A percentile compares a stretch with the other conserved stretches of the same genome.
phyloP scores from a whole-genome alignment of 495 filamentous ascomycete genomes.

The Penicillium fimorum region DNA sequence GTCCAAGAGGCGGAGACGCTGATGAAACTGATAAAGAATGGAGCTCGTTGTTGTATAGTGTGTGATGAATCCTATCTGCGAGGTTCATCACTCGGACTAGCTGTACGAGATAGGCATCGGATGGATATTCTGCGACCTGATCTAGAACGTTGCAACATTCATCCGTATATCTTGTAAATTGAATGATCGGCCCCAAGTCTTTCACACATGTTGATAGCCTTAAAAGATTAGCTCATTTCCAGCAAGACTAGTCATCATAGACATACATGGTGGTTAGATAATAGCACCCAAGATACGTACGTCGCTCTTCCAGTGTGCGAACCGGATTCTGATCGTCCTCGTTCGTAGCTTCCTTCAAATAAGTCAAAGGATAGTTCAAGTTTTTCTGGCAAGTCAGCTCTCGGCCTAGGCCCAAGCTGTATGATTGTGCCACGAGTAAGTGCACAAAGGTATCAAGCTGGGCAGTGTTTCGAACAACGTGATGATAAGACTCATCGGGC shows the following conservation, averaged over 20 bases:
- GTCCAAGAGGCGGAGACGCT: constrained; percentile 11
- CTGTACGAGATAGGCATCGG: constrained; percentile 28
- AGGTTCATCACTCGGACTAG: constrained; percentile 26
- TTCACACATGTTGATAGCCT: constrained; percentile 33
- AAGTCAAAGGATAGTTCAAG: constrained; percentile 22
- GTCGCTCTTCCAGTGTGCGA: constrained; percentile 30
- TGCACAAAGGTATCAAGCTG: constrained; percentile 30
- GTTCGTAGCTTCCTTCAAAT: constrained; percentile 19
- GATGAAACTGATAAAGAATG: constrained; percentile 4
- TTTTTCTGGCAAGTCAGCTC: constrained; percentile 16
- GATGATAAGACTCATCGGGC: not conserved
- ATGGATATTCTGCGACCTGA: constrained; percentile 14
- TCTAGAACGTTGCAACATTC: constrained; percentile 24
- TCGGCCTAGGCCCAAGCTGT: constrained; percentile 31
- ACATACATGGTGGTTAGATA: constrained; percentile 35
- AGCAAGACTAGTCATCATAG: not conserved
- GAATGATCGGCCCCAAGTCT: constrained; percentile 27
- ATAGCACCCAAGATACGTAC: constrained; percentile 36
- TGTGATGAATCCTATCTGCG: constrained; percentile 17
- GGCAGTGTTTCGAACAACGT: constrained; percentile 2
- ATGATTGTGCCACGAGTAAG: constrained; percentile 26
- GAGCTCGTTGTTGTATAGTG: constrained; percentile 12
- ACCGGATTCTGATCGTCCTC: constrained; percentile 11
- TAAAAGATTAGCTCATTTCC: not conserved
- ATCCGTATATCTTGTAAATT: constrained; percentile 31